Percentiles rank a stretch among this genome's conserved stretches.
phyloP scores from a whole-genome alignment of 352 stramenopile species.

The Thraustochytrium striatum region DNA sequence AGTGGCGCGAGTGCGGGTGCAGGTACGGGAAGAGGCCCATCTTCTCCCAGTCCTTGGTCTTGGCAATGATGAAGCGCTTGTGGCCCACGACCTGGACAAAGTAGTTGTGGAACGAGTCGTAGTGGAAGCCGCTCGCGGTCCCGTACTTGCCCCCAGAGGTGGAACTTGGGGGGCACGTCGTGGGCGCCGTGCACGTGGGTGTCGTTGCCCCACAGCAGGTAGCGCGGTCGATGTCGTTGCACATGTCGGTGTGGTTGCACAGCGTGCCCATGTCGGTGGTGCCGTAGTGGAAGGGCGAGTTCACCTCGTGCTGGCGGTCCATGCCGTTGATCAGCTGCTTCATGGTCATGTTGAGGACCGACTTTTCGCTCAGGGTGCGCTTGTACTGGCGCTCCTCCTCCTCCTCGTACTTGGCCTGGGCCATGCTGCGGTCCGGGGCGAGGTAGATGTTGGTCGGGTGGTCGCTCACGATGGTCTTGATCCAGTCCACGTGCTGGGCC shows the following conservation, averaged over 20 bases:
- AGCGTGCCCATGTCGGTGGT: no score
- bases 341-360: slow-evolving; percentile 18
- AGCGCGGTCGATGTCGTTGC: not conserved
- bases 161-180: not conserved
- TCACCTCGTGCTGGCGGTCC: not conserved
- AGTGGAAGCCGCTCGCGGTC: slow-evolving; percentile 6
- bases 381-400: slow-evolving; percentile 4
- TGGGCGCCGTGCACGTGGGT: not conserved
- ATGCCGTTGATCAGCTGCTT: not conserved
- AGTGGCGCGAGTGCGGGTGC: slow-evolving; percentile 42
- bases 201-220: slow-evolving; percentile 9
- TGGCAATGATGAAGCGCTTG: slow-evolving; percentile 8
- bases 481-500: not conserved
- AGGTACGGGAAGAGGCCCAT: slow-evolving; percentile 28
- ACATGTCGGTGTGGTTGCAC: no score
- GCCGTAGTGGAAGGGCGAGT: slow-evolving; percentile 1
- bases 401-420: not conserved
- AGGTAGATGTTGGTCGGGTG: not conserved
- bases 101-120: slow-evolving; percentile 37
- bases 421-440: not conserved
- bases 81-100: slow-evolving; percentile 23
- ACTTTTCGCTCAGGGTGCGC: not conserved
- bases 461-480: slow-evolving; percentile 4
- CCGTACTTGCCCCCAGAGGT: slow-evolving; percentile 13
- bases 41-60: not conserved